Percentiles rank a stretch among this genome's conserved stretches.
Evolutionary conservation across 768 basidiomycete genomes (phyloP).

Genomic region (Dioszegia crocea): DNA sequence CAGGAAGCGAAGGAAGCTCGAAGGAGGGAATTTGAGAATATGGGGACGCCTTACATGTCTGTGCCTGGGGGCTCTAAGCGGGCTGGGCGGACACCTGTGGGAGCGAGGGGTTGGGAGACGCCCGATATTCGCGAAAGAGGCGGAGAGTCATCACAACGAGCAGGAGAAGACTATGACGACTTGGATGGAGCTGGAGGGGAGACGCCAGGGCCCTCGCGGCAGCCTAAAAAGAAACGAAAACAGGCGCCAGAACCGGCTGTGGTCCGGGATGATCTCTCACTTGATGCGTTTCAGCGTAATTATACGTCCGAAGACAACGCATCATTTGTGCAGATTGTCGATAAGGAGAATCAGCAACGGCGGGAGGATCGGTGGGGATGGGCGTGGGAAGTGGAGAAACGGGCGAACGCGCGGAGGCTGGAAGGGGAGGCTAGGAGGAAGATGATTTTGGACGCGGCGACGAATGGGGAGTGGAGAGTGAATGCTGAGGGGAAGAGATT

Average conservation of each 20-base stretch:
- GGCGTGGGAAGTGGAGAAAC: constrained; percentile 89
- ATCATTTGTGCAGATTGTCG: constrained; percentile 87
- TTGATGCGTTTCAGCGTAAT: constrained; percentile 82
- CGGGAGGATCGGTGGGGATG: constrained; percentile 78
- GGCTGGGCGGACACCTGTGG: constrained; percentile 38
- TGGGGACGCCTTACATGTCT: constrained; percentile 41
- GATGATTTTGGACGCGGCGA: constrained; percentile 37
- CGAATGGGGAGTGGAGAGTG: constrained; percentile 38
- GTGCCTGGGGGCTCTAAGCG: constrained; percentile 17
- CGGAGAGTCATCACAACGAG: constrained; percentile 15
- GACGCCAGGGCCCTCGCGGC: constrained; percentile 11
- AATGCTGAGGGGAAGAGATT: constrained; percentile 41
- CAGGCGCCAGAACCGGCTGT: constrained; percentile 20
- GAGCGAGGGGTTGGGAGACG: constrained; percentile 44
- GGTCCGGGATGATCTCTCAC: constrained; percentile 57
- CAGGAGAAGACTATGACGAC: constrained; percentile 21
- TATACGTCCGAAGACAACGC: constrained; percentile 98
- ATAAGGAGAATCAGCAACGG: constrained; percentile 72
- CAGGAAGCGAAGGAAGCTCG: constrained; percentile 9
- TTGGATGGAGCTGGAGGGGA: constrained; percentile 25
- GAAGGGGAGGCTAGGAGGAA: constrained; percentile 44
- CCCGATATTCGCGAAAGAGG: constrained; percentile 14
- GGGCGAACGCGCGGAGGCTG: constrained; percentile 57
- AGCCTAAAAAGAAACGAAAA: constrained; percentile 5
- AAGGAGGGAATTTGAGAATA: constrained; percentile 36